Percentiles rank a stretch among this genome's conserved stretches.
phyloP scores from a whole-genome alignment of 2,329 filamentous ascomycete genomes.

The Colletotrichum musae region DNA sequence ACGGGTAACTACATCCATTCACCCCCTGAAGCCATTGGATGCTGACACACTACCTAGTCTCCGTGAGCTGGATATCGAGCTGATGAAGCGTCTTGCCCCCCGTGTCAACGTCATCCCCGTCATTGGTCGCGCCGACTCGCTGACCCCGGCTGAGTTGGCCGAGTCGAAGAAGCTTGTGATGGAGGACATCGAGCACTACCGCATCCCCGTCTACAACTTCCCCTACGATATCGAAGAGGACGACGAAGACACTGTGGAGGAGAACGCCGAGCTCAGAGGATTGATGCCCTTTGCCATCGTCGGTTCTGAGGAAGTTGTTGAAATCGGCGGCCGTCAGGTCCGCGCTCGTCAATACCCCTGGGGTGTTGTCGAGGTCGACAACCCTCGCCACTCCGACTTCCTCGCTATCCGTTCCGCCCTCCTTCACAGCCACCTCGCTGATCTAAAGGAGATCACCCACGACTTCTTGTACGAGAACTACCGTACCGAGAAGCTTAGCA shows the following conservation, averaged over 20 bases:
- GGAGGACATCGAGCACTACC: constrained; percentile 99
- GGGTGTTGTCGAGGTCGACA: constrained; percentile 99
- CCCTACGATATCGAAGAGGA: constrained; percentile 99
- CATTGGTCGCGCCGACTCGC: constrained; percentile 97
- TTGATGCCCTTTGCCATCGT: constrained; percentile 99
- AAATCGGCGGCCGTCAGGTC: constrained; percentile 92
- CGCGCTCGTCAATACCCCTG: constrained; percentile 98
- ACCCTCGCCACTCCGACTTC: constrained; percentile 99
- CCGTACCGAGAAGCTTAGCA: constrained; percentile 99
- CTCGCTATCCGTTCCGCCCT: constrained; percentile 96
- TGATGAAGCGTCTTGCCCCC: constrained; percentile 99
- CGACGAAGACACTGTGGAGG: constrained; percentile 98
- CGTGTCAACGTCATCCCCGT: constrained; percentile 99
- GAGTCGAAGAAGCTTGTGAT: constrained; percentile 99
- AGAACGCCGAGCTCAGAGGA: constrained; percentile 96
- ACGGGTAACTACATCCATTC: constrained; percentile 73
- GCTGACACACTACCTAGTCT: constrained; percentile 70
- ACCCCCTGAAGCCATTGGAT: neutral
- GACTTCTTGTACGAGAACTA: constrained; percentile 99
- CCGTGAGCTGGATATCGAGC: constrained; percentile 98
- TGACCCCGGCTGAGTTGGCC: constrained; percentile 95
- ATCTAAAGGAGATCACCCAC: constrained; percentile 99
- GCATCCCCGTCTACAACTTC: constrained; percentile 99
- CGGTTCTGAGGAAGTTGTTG: constrained; percentile 94
- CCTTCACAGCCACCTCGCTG: constrained; percentile 96